Percentiles rank a stretch among this genome's conserved stretches.
These are phyloP conservation scores for Colletotrichum acutatum DNA, from an alignment of 2,329 filamentous ascomycete species.

Conservation along the genomic window DNA sequence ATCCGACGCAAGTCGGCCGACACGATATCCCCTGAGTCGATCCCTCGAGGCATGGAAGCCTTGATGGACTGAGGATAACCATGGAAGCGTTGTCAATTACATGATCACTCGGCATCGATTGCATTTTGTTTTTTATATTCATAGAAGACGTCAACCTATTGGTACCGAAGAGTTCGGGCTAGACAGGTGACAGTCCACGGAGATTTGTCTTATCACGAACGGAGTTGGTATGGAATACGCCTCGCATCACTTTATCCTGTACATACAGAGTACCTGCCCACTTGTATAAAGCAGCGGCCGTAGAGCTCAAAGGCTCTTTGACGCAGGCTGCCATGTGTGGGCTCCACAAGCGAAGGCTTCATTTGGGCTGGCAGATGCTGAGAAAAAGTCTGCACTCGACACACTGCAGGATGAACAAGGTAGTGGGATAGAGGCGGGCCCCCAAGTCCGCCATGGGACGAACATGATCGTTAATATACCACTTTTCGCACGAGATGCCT, in stretches of 20 bases:
- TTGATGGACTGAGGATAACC: constrained; percentile 45
- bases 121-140: constrained; percentile 9
- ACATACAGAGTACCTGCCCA: constrained; percentile 9
- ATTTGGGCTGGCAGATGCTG: neutral
- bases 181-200: neutral
- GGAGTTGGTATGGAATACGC: constrained; percentile 14
- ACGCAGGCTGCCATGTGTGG: neutral
- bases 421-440: neutral
- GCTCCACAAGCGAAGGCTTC: constrained; percentile 9
- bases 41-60: constrained; percentile 53
- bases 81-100: neutral
- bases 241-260: constrained; percentile 3
- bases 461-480: constrained; percentile 1
- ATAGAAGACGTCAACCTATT: constrained; percentile 19
- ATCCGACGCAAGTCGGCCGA: constrained; percentile 36
- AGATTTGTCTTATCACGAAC: neutral
- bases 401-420: no score
- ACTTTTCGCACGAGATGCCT: neutral
- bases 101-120: neutral
- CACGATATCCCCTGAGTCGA: constrained; percentile 56
- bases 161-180: constrained; percentile 35
- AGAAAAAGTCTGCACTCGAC: neutral
- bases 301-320: neutral
- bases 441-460: neutral
- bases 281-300: constrained; percentile 16